Evolutionary conservation across 768 basidiomycete species (phyloP), one percentile per base, ranked within the genome.

Genomic region (Clitopilus passeckerianus): DNA sequence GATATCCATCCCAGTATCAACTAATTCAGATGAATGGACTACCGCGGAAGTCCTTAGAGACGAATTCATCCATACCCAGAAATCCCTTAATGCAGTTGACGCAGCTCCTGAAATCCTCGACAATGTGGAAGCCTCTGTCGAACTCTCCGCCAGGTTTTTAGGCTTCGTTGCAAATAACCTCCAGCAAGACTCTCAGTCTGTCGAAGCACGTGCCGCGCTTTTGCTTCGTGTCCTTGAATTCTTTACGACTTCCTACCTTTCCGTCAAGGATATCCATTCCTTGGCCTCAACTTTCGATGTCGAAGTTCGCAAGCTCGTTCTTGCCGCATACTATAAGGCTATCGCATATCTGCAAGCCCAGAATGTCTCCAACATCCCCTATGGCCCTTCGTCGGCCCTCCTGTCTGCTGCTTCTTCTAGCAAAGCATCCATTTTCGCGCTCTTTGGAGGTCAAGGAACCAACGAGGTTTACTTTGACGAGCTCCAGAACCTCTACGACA

Each of bases 391-490:
- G 53, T 87, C 91, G 24, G 87, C 90, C 10, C 84, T 95, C 22
- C 74, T 95, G 59, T 72, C 77, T 10, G 86, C 88, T 37, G 84
- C 85, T 34, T 67, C 74, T 52, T 70, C 79, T n/a, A 82, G 84
- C 52, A 81, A 87, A 46, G 88, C 85, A 57, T 90, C 82, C 53
- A 76, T 98, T 66, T 98, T 90, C 74, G 96, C 93, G 56, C 78
- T 99, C 41, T 99, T 99, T 70, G 96, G 96, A 56, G 97, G 97
- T 14, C 97, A 99, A 74, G 97, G 97, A 59, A 93, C 90, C 60
- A 98, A 98, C 74, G 97, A 98, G 70, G 91, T 96, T 60, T 99
- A 98, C 77, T 94, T 98, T 71, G 92, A 96, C 71, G 97, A 98
- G 72, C 82, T 99, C 18, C 91, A 96, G 76, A 77, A 80, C 54